Evolutionary conservation across 2,329 filamentous ascomycete species (phyloP).

Genomic region (Fusarium udum): DNA sequence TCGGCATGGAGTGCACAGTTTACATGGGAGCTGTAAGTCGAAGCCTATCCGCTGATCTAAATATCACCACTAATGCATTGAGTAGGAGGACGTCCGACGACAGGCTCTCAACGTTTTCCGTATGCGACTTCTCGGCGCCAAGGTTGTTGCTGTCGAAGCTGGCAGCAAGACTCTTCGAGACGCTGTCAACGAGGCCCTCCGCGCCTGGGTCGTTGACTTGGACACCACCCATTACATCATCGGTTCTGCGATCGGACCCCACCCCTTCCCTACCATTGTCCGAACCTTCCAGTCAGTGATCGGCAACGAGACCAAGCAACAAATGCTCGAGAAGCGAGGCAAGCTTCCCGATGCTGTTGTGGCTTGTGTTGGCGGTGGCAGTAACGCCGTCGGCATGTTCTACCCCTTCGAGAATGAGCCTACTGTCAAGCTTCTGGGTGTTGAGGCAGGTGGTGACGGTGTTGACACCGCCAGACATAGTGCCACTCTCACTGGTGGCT

Average conservation of each 20-base stretch:
- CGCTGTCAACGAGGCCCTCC: conserved; percentile 94
- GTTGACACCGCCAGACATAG: conserved; percentile 86
- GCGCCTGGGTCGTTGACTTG: conserved; percentile 92
- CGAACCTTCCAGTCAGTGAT: conserved; percentile 98
- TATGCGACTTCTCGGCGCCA: conserved; percentile 94
- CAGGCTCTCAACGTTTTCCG: conserved; percentile 98
- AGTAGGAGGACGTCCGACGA: conserved; percentile 85
- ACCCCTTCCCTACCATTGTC: conserved; percentile 97
- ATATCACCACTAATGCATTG: conserved; percentile 34
- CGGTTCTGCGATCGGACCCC: conserved; percentile 94
- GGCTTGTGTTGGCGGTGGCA: conserved; percentile 94
- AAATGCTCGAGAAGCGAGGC: conserved; percentile 84
- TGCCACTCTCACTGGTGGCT: conserved; percentile 85
- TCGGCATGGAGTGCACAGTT: conserved; percentile 96
- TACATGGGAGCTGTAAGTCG: conserved; percentile 86
- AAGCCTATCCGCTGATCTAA: not conserved
- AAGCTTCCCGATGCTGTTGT: conserved; percentile 96
- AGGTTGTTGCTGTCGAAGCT: conserved; percentile 91
- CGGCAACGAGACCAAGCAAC: conserved; percentile 90
- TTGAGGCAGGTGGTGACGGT: conserved; percentile 95
- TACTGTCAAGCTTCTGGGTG: conserved; percentile 87
- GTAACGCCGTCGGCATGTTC: conserved; percentile 98
- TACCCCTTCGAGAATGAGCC: conserved; percentile 91
- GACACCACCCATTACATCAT: conserved; percentile 98
- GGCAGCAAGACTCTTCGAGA: conserved; percentile 85